A percentile compares a stretch with the other conserved stretches of the same genome.
These are phyloP conservation scores for Xylaria palmicola DNA, from an alignment of 495 filamentous ascomycete genomes.

Conservation along the genomic window DNA sequence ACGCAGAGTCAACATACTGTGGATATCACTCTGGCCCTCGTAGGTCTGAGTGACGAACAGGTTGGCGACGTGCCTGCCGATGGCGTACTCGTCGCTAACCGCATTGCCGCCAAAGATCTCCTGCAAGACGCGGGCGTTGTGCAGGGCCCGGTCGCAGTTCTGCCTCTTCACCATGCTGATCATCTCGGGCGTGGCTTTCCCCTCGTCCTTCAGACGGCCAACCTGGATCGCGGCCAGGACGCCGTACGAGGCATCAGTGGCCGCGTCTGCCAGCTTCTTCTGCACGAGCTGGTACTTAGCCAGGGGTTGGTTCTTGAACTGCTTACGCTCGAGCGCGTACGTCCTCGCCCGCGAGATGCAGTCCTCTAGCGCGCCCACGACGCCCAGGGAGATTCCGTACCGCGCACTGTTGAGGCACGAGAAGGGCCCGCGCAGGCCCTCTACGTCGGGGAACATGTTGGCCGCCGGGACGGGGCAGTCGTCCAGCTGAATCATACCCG, in stretches of 20 bases:
- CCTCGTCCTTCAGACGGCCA: slow-evolving; percentile 87
- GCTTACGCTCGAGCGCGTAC: slow-evolving; percentile 87
- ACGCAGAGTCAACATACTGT: slow-evolving; percentile 59
- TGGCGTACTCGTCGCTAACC: slow-evolving; percentile 92
- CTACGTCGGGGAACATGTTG: slow-evolving; percentile 92
- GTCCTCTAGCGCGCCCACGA: slow-evolving; percentile 92
- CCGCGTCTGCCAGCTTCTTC: slow-evolving; percentile 93
- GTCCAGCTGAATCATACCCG: slow-evolving; percentile 96
- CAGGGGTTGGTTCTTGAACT: slow-evolving; percentile 94
- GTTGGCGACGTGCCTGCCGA: slow-evolving; percentile 93
- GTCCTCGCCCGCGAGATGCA: slow-evolving; percentile 75
- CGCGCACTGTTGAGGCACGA: slow-evolving; percentile 90
- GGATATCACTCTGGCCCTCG: slow-evolving; percentile 95
- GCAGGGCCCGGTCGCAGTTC: slow-evolving; percentile 90
- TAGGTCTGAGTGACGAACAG: slow-evolving; percentile 97
- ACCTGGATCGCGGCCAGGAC: slow-evolving; percentile 85
- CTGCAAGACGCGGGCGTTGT: slow-evolving; percentile 77
- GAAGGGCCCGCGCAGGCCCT: slow-evolving; percentile 87
- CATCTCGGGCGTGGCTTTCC: slow-evolving; percentile 89
- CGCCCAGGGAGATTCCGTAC: slow-evolving; percentile 90
- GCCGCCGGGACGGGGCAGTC: slow-evolving; percentile 82
- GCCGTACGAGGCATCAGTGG: slow-evolving; percentile 87
- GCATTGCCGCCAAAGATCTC: slow-evolving; percentile 98
- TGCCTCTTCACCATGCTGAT: slow-evolving; percentile 98
- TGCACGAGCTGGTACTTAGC: slow-evolving; percentile 98